Percentiles rank a stretch among this genome's conserved stretches.
Evolutionary conservation across 148 eudicot species (phyloP).

Genomic region (Heliosperma pusillum): DNA sequence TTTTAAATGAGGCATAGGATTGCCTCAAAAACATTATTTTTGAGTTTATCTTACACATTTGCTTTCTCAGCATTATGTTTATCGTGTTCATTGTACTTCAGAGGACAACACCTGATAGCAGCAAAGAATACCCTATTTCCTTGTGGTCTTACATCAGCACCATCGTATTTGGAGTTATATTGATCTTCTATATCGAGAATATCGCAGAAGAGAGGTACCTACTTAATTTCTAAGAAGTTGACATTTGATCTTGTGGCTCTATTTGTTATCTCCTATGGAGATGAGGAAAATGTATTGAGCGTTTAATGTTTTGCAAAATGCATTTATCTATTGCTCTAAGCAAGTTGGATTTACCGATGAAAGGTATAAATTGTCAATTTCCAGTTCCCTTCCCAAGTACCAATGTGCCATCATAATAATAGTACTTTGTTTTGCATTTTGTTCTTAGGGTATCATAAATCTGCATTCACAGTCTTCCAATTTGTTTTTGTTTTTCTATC

Average conservation of each 20-base stretch:
- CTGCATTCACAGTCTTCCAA: slow-evolving; percentile 2
- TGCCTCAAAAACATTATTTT: neutral
- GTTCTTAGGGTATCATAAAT: neutral
- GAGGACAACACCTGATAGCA: slow-evolving; percentile 59
- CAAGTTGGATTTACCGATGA: neutral
- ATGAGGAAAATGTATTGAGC: neutral
- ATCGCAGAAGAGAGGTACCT: slow-evolving; percentile 93
- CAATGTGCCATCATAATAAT: neutral
- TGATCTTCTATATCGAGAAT: slow-evolving; percentile 87
- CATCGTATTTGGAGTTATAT: slow-evolving; percentile 66
- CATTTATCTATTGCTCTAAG: neutral
- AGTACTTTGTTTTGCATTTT: neutral
- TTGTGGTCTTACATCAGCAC: slow-evolving; percentile 80
- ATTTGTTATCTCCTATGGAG: neutral
- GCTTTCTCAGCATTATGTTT: slow-evolving; percentile 5
- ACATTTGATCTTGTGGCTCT: neutral
- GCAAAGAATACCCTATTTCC: slow-evolving; percentile 57
- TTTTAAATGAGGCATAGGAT: neutral
- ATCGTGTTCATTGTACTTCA: slow-evolving; percentile 30
- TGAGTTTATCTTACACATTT: slow-evolving; percentile 12
- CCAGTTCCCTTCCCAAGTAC: neutral
- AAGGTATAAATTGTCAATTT: slow-evolving; percentile 1
- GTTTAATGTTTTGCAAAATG: neutral
- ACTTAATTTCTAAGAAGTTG: neutral
- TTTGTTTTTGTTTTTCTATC: neutral